A percentile compares a stretch with the other conserved stretches of the same genome.
Conservation (phyloP, 495 filamentous ascomycete species). For the Neurospora tetraspora region DNA sequence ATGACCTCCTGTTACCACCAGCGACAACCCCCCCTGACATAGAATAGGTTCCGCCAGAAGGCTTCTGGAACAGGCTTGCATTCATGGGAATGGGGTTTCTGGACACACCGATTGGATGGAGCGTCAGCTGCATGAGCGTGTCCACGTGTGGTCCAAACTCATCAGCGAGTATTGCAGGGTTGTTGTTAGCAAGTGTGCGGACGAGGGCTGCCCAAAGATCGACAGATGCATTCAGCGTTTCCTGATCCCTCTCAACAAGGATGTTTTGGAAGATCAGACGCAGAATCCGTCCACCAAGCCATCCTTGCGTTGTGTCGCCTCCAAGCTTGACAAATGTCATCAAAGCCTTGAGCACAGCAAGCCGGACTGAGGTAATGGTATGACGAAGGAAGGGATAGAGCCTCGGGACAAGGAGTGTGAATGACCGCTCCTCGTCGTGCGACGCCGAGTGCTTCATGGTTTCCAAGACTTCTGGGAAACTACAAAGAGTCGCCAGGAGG, state of each 20-base stretch:
- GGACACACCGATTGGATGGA: constrained; percentile 85
- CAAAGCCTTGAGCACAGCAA: constrained; percentile 84
- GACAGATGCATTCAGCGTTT: constrained; percentile 61
- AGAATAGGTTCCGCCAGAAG: constrained; percentile 78
- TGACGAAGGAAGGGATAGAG: constrained; percentile 94
- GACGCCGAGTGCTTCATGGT: constrained; percentile 89
- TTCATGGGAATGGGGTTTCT: constrained; percentile 88
- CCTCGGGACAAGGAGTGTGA: constrained; percentile 81
- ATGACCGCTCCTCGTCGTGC: constrained; percentile 73
- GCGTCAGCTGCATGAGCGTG: constrained; percentile 64
- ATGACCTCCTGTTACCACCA: constrained; percentile 44
- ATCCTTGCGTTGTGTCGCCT: constrained; percentile 72
- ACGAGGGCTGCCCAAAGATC: constrained; percentile 80
- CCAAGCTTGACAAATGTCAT: constrained; percentile 85
- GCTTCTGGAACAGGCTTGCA: constrained; percentile 75
- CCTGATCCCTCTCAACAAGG: constrained; percentile 81
- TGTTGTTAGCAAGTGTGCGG: constrained; percentile 49
- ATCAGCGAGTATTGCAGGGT: constrained; percentile 45
- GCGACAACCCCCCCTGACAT: constrained; percentile 35
- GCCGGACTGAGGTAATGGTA: constrained; percentile 90
- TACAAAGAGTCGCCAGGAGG: constrained; percentile 86
- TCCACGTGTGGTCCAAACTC: constrained; percentile 64
- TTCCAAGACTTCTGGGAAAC: constrained; percentile 83
- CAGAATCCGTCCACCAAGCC: constrained; percentile 83
- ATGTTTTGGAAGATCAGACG: constrained; percentile 90